phyloP scores from a whole-genome alignment of 2,329 filamentous ascomycete genomes.

The Alternaria gansuensis region DNA sequence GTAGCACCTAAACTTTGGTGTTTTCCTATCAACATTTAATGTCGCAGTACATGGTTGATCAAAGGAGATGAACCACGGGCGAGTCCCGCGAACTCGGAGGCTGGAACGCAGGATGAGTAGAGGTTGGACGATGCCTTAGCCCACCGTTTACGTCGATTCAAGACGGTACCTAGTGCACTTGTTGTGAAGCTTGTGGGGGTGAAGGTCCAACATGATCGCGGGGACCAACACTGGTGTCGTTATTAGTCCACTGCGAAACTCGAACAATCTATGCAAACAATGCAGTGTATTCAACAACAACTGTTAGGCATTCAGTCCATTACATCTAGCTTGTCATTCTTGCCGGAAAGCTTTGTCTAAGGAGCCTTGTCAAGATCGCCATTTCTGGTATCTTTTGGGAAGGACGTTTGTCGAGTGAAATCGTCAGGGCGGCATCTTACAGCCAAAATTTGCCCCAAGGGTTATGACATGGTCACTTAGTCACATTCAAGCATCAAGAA shows the following conservation, averaged over 20 bases:
- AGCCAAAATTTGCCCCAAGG: not conserved
- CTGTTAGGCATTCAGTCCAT: constrained; percentile 2
- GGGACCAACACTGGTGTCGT: constrained; percentile 9
- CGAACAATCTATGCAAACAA: constrained; percentile 5
- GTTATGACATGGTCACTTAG: constrained; percentile 1
- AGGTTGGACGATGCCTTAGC: not conserved
- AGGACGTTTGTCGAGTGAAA: not conserved
- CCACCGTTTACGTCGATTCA: constrained; percentile 10
- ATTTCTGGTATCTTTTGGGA: not conserved
- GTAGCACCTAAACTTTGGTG: constrained; percentile 8
- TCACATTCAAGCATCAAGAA: not conserved
- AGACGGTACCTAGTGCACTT: constrained; percentile 3
- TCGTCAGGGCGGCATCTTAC: not conserved
- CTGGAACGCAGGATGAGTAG: constrained; percentile 2
- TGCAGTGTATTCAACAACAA: constrained; percentile 1
- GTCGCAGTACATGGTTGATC: constrained; percentile 11
- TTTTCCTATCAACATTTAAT: constrained; percentile 1
- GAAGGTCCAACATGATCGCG: not conserved
- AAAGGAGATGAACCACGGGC: constrained; percentile 3
- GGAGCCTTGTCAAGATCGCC: not conserved
- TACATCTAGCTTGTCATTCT: not conserved
- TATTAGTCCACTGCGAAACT: constrained; percentile 4
- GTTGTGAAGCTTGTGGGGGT: constrained; percentile 10
- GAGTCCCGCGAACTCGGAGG: constrained; percentile 6
- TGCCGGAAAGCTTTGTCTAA: not conserved